Conservation (phyloP, 2,329 filamentous ascomycete genomes). For the Fusarium albosuccineum region DNA sequence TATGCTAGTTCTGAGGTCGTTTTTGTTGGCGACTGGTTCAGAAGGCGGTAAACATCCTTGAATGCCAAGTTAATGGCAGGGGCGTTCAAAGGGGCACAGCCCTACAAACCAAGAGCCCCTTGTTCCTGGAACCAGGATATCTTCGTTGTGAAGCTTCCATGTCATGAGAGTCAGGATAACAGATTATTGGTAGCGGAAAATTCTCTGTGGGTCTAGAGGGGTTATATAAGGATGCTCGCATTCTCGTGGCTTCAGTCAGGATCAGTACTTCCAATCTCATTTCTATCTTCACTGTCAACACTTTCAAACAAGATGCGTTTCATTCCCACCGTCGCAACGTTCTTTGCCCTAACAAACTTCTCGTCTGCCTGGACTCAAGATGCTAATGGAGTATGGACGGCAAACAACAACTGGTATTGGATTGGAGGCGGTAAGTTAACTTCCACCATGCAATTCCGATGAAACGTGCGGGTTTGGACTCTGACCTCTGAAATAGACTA, state of each 20-base stretch:
- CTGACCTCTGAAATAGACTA: slow-evolving; percentile 5
- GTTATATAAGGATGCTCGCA: neutral
- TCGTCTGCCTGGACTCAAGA: slow-evolving; percentile 20
- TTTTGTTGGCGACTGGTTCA: neutral
- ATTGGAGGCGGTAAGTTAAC: slow-evolving; percentile 9
- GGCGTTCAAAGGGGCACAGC: too few relatives aligned
- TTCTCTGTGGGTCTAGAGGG: neutral
- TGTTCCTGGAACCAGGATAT: neutral
- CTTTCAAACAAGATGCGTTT: slow-evolving; percentile 7
- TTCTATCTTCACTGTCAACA: neutral
- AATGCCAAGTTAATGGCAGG: too few relatives aligned
- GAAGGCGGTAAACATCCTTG: neutral
- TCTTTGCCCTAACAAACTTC: slow-evolving; percentile 5
- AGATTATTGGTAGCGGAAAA: neutral
- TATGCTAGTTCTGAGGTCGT: too few relatives aligned
- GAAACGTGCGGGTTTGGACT: neutral
- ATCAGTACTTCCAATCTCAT: neutral
- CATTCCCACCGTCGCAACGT: neutral
- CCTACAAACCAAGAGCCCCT: neutral
- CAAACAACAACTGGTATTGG: slow-evolving; percentile 24
- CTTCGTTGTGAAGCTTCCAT: neutral
- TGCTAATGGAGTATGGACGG: slow-evolving; percentile 14
- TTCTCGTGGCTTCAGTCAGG: neutral
- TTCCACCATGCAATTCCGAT: neutral
- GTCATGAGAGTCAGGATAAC: neutral